These are phyloP conservation scores for Pterocarpus macrocarpus DNA, from an alignment of 306 rosid species.

Conservation along the genomic window DNA sequence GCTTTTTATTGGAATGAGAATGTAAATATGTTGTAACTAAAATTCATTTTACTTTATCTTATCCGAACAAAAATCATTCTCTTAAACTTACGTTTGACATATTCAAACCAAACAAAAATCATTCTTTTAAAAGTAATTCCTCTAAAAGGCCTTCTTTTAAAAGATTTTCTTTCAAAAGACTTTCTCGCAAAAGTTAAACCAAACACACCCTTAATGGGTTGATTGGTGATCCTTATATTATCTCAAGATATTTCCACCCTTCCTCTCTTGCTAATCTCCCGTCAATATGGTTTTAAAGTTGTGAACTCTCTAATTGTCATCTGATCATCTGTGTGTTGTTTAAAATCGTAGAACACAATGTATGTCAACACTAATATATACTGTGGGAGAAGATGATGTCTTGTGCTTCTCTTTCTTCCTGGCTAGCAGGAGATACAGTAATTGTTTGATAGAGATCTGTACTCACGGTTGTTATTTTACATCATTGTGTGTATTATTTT, in stretches of 20 bases:
- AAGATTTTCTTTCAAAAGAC: too few relatives aligned
- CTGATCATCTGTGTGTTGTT: conserved; percentile 21
- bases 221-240: conserved; percentile 9
- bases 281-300: not conserved
- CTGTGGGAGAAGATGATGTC: not conserved
- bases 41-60: too few relatives aligned
- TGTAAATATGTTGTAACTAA: too few relatives aligned
- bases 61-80: too few relatives aligned
- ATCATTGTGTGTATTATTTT: conserved; percentile 1
- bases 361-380: conserved; percentile 3
- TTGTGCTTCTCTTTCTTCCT: conserved; percentile 21
- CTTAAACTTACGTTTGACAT: too few relatives aligned
- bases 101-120: too few relatives aligned
- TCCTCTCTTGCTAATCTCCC: not conserved
- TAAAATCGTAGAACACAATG: not conserved
- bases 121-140: too few relatives aligned
- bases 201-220: not conserved
- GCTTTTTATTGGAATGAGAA: too few relatives aligned
- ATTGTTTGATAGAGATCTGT: conserved; percentile 30
- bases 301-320: not conserved
- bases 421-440: not conserved
- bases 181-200: too few relatives aligned
- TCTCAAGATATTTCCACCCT: conserved; percentile 1
- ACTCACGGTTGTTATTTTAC: conserved; percentile 7
- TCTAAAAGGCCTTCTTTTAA: too few relatives aligned